phyloP scores from a whole-genome alignment of 208 protist genomes.

The Crithidia bombi region DNA sequence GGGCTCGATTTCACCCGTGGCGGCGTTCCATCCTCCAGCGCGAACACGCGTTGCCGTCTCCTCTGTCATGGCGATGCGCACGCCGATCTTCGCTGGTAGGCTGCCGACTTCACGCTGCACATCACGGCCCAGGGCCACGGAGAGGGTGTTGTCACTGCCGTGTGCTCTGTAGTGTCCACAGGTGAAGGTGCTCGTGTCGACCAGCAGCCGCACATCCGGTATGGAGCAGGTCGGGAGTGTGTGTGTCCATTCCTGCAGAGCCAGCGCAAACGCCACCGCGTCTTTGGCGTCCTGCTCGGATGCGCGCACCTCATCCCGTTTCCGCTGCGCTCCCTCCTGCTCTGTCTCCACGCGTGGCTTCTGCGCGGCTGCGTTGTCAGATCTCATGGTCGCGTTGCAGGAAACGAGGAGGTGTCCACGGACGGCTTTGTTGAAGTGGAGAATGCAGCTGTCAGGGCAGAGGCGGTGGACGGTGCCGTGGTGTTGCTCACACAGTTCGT shows the following conservation, averaged over 20 bases:
- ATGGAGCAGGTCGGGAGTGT: background rate
- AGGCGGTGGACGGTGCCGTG: constrained; percentile 21
- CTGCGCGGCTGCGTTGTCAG: background rate
- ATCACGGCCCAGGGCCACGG: constrained; percentile 36
- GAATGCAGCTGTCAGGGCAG: constrained; percentile 24
- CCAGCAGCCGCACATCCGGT: constrained; percentile 19
- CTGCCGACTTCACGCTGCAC: constrained; percentile 32
- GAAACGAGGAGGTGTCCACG: constrained; percentile 5
- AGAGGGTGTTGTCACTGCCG: constrained; percentile 19
- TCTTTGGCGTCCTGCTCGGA: constrained; percentile 16
- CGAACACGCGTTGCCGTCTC: constrained; percentile 44
- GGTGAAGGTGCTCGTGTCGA: constrained; percentile 36
- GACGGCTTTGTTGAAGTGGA: constrained; percentile 26
- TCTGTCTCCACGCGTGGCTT: background rate
- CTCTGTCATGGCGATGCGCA: constrained; percentile 42
- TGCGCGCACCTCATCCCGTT: background rate
- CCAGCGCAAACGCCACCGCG: constrained; percentile 26
- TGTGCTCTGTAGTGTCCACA: constrained; percentile 20
- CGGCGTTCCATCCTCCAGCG: background rate
- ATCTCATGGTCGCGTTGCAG: background rate
- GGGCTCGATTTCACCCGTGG: background rate
- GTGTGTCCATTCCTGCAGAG: constrained; percentile 11
- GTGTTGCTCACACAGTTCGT: constrained; percentile 11
- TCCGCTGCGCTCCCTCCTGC: background rate
- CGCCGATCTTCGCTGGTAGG: constrained; percentile 31